Evolutionary conservation across 2,329 filamentous ascomycete genomes (phyloP).

Genomic region (Aspergillus fructus): DNA sequence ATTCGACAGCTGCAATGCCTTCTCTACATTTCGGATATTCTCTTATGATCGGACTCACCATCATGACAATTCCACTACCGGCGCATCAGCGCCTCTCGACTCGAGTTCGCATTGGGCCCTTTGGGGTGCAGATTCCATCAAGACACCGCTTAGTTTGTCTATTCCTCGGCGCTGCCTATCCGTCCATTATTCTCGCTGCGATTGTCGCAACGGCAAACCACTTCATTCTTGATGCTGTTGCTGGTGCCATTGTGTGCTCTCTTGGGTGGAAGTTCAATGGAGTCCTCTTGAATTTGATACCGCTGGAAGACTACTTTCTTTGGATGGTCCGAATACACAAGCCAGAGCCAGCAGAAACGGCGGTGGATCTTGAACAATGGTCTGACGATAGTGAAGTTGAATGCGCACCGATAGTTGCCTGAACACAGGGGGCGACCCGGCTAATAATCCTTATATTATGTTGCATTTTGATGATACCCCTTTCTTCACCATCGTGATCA

Average conservation of each 20-base stretch:
- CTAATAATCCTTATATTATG: neutral
- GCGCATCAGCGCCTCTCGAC: conserved; percentile 51
- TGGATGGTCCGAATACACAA: conserved; percentile 65
- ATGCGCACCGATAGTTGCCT: conserved; percentile 12
- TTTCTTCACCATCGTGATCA: conserved; percentile 3
- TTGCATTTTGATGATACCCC: conserved; percentile 13
- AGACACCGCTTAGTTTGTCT: conserved; percentile 54
- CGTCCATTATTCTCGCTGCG: conserved; percentile 62
- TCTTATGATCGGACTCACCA: conserved; percentile 68
- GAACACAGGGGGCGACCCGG: neutral
- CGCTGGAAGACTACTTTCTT: conserved; percentile 68
- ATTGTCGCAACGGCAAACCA: conserved; percentile 73
- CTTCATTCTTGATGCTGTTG: conserved; percentile 69
- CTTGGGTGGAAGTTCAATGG: conserved; percentile 60
- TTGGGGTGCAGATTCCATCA: conserved; percentile 43
- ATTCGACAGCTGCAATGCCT: conserved; percentile 64
- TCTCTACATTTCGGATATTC: conserved; percentile 75
- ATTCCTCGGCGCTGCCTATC: conserved; percentile 61
- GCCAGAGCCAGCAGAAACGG: conserved; percentile 42
- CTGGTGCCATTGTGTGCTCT: conserved; percentile 64
- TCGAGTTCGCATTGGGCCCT: conserved; percentile 28
- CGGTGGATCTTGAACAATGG: conserved; percentile 20
- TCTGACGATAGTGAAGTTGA: conserved; percentile 19
- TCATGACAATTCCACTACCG: conserved; percentile 64
- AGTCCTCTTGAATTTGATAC: conserved; percentile 61